phyloP scores from a whole-genome alignment of 768 basidiomycete species.

The Leucosporidium yakuticum region DNA sequence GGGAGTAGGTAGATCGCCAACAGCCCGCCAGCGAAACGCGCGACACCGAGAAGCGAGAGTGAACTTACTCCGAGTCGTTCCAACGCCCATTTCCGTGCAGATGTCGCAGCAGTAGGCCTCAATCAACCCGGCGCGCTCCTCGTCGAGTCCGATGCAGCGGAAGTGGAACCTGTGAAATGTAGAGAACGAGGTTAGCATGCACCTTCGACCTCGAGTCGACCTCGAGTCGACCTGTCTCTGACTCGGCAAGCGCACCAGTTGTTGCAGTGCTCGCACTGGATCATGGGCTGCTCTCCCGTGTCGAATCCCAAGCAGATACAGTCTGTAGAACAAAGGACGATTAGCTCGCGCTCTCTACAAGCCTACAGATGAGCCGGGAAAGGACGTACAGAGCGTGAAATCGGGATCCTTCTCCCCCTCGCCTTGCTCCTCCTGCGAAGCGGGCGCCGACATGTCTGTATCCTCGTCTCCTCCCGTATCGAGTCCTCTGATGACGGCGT shows the following conservation, averaged over 20 bases:
- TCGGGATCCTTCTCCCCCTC: slow-evolving; percentile 13
- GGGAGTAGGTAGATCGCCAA: neutral
- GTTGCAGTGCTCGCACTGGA: slow-evolving; percentile 59
- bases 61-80: slow-evolving; percentile 33
- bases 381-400: slow-evolving; percentile 27
- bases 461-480: neutral
- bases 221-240: neutral
- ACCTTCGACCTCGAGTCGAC: no score
- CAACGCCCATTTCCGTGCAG: slow-evolving; percentile 37
- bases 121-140: slow-evolving; percentile 67
- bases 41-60: neutral
- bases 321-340: slow-evolving; percentile 30
- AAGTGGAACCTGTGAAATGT: slow-evolving; percentile 73
- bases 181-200: neutral
- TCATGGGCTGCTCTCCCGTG: slow-evolving; percentile 70
- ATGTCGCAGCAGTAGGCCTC: slow-evolving; percentile 41
- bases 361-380: neutral
- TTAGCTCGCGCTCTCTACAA: neutral
- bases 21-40: neutral
- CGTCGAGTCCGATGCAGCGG: slow-evolving; percentile 60
- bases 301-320: slow-evolving; percentile 66
- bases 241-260: slow-evolving; percentile 53
- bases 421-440: slow-evolving; percentile 4
- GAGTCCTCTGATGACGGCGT: neutral
- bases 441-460: neutral